Conservation (phyloP, 192 early-diverging fungal genomes). For the Umbelopsis vinacea region DNA sequence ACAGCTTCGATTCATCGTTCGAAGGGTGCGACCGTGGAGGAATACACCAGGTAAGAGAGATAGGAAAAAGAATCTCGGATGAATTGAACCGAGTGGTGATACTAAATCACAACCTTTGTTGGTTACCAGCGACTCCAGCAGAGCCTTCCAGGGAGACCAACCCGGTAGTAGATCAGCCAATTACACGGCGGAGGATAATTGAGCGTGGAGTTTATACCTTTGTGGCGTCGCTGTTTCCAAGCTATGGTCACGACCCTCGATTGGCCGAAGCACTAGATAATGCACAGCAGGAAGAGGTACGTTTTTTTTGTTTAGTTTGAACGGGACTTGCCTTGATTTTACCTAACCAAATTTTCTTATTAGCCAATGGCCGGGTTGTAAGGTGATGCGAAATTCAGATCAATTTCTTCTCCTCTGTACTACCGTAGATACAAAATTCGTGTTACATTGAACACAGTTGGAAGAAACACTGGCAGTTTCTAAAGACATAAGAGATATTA, state of each 20-base stretch:
- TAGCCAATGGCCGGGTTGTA: constrained; percentile 13
- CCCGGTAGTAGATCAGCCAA: not conserved
- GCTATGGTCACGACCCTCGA: constrained; percentile 27
- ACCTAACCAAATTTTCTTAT: not conserved
- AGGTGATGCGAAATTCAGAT: not conserved
- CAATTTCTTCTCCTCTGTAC: not conserved
- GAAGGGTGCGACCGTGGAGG: constrained; percentile 25
- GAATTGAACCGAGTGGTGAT: not conserved
- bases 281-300: constrained; percentile 15
- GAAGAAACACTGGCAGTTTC: constrained; percentile 1
- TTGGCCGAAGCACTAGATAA: constrained; percentile 33
- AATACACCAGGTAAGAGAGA: not conserved
- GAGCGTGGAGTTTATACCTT: constrained; percentile 29
- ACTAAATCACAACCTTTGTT: not conserved
- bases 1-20: constrained; percentile 49
- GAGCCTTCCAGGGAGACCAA: not conserved
- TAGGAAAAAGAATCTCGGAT: not conserved
- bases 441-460: constrained; percentile 14
- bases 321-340: not conserved
- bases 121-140: not conserved
- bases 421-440: constrained; percentile 10
- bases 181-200: constrained; percentile 23
- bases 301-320: not conserved
- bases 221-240: constrained; percentile 33
- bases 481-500: not conserved